Evolutionary conservation across 257 asterid species (phyloP), one percentile per base, ranked within the genome.

Genomic region (Penstemon newberryi): DNA sequence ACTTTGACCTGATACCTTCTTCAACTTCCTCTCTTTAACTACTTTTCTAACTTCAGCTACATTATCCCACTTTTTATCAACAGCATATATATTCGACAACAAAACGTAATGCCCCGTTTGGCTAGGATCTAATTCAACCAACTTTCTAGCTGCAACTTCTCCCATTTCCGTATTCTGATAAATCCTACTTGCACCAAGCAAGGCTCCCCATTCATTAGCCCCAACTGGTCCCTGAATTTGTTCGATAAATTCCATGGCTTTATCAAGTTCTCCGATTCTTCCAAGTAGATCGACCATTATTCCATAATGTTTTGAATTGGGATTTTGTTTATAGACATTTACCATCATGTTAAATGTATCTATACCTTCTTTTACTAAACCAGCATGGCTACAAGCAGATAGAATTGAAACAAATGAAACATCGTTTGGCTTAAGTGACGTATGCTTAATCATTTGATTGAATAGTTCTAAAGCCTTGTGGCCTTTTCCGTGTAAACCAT

Each of bases 321-420:
- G 96, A 7, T 63, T 55, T 40, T 83, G 60, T 9, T 72, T 37
- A 73, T 84, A 84, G 43, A 72, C 85, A 69, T 79, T 74, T 37
- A 89, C 78, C 96, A 91, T 91, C 62, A 51, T 19, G 7, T 77
- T 72, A 60, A 87, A 87, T 13, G 78, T 55, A 39, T 79, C 70
- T 41, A 87, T 79, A 50, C 96, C 98, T 79, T 92, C 91, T 65
- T 73, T 71, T 3, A 86, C 76, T 3, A 87, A 73, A 70, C 96
- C 96, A 0, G 92, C 83, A 72, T 89, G 95, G 53, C 94, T 91
- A 60, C 98, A 89, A 0, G 96, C 96, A 0, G 89, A 81, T 77
- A 92, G 59, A 62, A 87, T 56, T 2, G 96, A 87, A 8, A 92
- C 78, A 69, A 89, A 89, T 0, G 91, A 74, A 2, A 89, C 83